Conservation (phyloP, 148 eudicot genomes). For the Vaccinium myrtillus region DNA sequence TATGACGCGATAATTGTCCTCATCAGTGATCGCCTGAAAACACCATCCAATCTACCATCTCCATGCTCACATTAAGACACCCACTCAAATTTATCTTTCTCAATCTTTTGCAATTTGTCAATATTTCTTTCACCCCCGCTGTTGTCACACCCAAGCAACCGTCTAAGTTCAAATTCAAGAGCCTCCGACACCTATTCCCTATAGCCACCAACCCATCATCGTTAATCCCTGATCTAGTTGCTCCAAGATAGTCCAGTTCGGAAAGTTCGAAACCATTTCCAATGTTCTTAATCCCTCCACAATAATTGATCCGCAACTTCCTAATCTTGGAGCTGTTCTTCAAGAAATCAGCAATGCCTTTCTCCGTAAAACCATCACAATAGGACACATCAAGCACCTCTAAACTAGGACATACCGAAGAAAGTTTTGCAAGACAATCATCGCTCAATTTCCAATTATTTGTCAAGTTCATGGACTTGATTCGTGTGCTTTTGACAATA, state of each 20-base stretch:
- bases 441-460: slow-evolving; percentile 36
- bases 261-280: slow-evolving; percentile 32
- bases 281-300: slow-evolving; percentile 39
- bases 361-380: slow-evolving; percentile 38
- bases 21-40: too few species aligned
- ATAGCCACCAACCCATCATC: too few species aligned
- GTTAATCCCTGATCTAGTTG: too few species aligned
- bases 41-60: slow-evolving; percentile 15
- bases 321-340: slow-evolving; percentile 35
- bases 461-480: slow-evolving; percentile 39
- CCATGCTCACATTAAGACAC: slow-evolving; percentile 38
- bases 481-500: slow-evolving; percentile 25
- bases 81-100: slow-evolving; percentile 46
- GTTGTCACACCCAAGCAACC: slow-evolving; percentile 45
- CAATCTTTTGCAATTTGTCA: slow-evolving; percentile 36
- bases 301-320: slow-evolving; percentile 47
- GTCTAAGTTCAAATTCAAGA: slow-evolving; percentile 42
- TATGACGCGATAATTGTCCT: too few species aligned
- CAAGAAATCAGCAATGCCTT: slow-evolving; percentile 44
- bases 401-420: slow-evolving; percentile 50
- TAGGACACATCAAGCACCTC: slow-evolving; percentile 49
- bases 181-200: slow-evolving; percentile 23
- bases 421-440: slow-evolving; percentile 44
- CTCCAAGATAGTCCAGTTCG: too few species aligned
- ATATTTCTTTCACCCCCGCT: slow-evolving; percentile 19